Conservation (phyloP, 208 protist species). For the Polymyxa betae region DNA sequence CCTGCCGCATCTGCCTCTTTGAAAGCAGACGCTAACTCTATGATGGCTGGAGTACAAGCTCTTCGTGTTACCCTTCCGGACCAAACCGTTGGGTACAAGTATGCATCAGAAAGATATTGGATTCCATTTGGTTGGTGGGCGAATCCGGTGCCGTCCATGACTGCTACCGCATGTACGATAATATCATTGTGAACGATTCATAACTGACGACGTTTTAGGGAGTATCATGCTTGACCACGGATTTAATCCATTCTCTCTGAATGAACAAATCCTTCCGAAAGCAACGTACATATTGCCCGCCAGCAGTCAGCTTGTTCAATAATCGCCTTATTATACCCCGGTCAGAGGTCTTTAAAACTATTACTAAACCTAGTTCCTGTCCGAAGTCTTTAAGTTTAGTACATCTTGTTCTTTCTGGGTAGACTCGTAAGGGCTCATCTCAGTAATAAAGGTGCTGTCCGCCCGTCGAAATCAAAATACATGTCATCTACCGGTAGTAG, state of each 20-base stretch:
- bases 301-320: too few species aligned
- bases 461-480: too few species aligned
- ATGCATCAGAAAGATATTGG: constrained; percentile 23
- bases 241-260: neutral
- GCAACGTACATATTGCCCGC: too few species aligned
- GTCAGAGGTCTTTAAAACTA: too few species aligned
- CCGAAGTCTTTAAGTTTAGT: too few species aligned
- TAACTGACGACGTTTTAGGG: neutral
- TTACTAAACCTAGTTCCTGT: too few species aligned
- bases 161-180: constrained; percentile 1
- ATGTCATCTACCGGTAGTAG: too few species aligned
- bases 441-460: too few species aligned
- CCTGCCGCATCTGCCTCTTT: neutral
- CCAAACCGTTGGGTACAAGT: neutral
- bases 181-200: neutral
- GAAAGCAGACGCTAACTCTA: neutral
- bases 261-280: too few species aligned
- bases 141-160: constrained; percentile 39
- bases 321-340: too few species aligned
- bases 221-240: neutral
- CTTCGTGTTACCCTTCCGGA: neutral
- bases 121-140: constrained; percentile 49
- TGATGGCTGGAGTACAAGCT: neutral
- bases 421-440: too few species aligned
- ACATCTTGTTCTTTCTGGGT: too few species aligned